Base-by-base conservation (phyloP, 2,329 filamentous ascomycete genomes). In the Tolypocladium pustulatum region DNA sequence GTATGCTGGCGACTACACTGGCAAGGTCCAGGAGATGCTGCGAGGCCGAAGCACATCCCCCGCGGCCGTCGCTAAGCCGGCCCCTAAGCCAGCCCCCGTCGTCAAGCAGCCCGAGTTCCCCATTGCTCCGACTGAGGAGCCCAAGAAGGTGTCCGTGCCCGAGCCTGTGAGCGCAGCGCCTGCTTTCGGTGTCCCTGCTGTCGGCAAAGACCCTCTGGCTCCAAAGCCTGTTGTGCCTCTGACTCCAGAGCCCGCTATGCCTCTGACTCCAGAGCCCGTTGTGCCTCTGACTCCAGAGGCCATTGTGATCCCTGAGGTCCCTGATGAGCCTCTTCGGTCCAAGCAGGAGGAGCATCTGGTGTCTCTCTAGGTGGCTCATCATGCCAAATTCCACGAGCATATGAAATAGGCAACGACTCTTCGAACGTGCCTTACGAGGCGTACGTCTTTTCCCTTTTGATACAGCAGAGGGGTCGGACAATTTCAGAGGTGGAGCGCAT, bases 1-100 rank as follows among this genome's bases (percentile, higher is more conserved):
- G 70, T 86, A 87, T 67, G 79, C 86, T 66, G 84, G 82, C 46
- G 84, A 88, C 68, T 86, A 88, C 72, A 84, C 84, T 34, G 76
- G 79, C 69, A 88, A 88, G 79, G 84, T 86, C 58, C 84, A 87
- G 74, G 77, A 82, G 65, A 76, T 87, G 69, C 78, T 88, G 64
- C 78, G 80, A 60, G 79, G 79, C 65, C 75, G 74, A 61, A 72
- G 73, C 22, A 67, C 74, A 58, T 75, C 77, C 43, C 73, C 77
- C 57, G 73, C 76, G 65, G 66, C 71, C 62, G 68, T 55, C 2
- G 27, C 58, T 17, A 75, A 75, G 66, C 64, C 74, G 17, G 64
- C 55, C 43, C 62, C 58, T 34, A 75, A 75, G 66, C 64, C 74
- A 17, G 63, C 55, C 46, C 63, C 58, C 36, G 60, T 58, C 30